Evolutionary conservation across 495 filamentous ascomycete genomes (phyloP).

Genomic region (Aspergillus sclerotioniger): DNA sequence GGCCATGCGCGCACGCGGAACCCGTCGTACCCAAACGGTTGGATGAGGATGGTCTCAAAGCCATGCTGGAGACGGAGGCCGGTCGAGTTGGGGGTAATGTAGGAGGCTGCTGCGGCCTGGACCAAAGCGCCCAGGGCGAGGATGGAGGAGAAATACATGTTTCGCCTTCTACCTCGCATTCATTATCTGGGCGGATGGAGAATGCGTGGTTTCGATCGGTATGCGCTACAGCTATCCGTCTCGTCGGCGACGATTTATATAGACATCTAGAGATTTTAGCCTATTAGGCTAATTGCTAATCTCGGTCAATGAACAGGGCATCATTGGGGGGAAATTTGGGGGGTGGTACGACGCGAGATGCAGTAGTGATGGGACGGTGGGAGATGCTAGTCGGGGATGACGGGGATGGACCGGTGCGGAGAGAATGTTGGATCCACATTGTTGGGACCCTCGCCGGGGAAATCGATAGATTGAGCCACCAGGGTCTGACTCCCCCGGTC

Average conservation of each 20-base stretch:
- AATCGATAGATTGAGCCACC: neutral
- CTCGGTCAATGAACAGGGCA: neutral
- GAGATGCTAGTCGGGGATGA: neutral
- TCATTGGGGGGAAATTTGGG: neutral
- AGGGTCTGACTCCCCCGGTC: too few species aligned
- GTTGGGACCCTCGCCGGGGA: neutral
- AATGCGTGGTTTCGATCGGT: too few species aligned
- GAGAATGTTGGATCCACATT: neutral
- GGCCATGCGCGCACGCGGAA: constrained; percentile 33
- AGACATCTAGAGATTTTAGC: neutral
- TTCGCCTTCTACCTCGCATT: too few species aligned
- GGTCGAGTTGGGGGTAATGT: constrained; percentile 23
- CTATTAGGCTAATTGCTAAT: constrained; percentile 1
- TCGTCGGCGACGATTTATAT: neutral
- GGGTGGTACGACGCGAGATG: neutral
- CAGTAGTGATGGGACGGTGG: neutral
- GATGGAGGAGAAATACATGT: neutral
- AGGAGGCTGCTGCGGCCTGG: neutral
- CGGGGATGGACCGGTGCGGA: neutral
- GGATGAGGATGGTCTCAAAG: constrained; percentile 30
- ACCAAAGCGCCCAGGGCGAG: neutral
- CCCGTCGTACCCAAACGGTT: constrained; percentile 32
- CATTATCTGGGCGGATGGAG: too few species aligned
- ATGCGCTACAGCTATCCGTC: too few species aligned
- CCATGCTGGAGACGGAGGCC: constrained; percentile 31